Conservation (phyloP, 176 grass and related monocot genomes). For the Triticum timopheevii region DNA sequence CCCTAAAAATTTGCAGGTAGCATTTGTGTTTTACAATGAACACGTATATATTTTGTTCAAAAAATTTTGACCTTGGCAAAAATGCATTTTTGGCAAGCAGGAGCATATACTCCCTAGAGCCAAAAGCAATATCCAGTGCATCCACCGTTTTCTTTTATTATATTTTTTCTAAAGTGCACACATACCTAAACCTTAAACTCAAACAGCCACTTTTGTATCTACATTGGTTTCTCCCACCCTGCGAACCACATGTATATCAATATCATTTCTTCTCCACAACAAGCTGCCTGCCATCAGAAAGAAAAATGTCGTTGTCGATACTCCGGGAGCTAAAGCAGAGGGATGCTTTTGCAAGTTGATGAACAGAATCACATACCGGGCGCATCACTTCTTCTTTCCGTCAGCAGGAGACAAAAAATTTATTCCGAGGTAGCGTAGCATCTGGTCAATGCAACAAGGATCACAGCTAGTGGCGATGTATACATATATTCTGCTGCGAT, state of each 20-base stretch:
- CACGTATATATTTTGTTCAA: background rate
- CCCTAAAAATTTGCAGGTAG: too few species aligned
- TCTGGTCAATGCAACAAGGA: background rate
- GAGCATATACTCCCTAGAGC: too few species aligned
- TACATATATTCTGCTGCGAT: background rate
- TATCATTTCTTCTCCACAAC: background rate
- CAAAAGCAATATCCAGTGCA: too few species aligned
- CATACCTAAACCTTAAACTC: background rate
- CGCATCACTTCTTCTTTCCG: background rate
- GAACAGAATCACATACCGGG: background rate
- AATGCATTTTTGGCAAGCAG: too few species aligned
- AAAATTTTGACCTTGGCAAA: too few species aligned
- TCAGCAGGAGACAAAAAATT: background rate
- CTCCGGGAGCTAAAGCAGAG: background rate
- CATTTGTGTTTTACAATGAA: background rate
- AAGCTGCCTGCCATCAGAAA: background rate
- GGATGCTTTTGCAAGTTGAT: background rate
- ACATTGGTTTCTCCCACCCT: background rate
- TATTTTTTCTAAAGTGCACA: background rate
- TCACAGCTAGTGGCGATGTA: background rate
- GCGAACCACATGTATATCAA: background rate
- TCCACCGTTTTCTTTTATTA: background rate
- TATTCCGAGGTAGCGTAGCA: constrained; percentile 7
- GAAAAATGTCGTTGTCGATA: background rate
- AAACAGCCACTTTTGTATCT: background rate